Evolutionary conservation across 2,329 filamentous ascomycete species (phyloP), one percentile per base, ranked within the genome.

Genomic region (Exophiala phaeomuriformis): DNA sequence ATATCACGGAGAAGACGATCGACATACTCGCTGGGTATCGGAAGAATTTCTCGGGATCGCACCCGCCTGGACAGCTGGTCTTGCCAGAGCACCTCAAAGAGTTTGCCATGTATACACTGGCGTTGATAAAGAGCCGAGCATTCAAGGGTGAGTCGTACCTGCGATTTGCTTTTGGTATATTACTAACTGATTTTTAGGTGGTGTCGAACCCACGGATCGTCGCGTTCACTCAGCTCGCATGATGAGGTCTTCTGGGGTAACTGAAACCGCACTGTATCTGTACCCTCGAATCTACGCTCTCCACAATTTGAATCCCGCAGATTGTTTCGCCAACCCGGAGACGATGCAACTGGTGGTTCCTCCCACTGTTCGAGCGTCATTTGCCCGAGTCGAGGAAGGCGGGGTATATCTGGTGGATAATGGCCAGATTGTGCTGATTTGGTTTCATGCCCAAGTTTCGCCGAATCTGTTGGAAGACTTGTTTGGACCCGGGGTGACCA

Each of bases 11-110:
- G 71, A 93, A 90, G 72, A 90, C 88, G 0, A 89, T 96, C 53
- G 91, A 97, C 65, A 86, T 97, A 50, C 80, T 97, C 54, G 86
- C 90, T 30, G 86, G 84, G 51, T 97, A 98, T 70, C 83, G 93
- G 61, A 97, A 95, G 73, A 86, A 95, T 70, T 93, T 93, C 64
- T 86, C 89, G 2, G 87, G 87, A 53, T 81, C 83, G 2, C 88
- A 95, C 65, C 91, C 93, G 5, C 88, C 90, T 1, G 88, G 90
- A 3, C 90, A 98, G 70, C 81, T 98, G 31, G 90, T 98, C 31
- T 83, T 98, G 71, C 93, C 93, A 0, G 93, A 98, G 72, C 88
- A 91, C 61, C 79, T 98, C 31, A 97, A 97, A 68, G 93, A 98
- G 68, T 90, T 95, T 64, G 84, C 86, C 65, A 97, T 98, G 90